Base-by-base conservation (phyloP, 176 grass and related monocot species). In the Aegilops longissima region DNA sequence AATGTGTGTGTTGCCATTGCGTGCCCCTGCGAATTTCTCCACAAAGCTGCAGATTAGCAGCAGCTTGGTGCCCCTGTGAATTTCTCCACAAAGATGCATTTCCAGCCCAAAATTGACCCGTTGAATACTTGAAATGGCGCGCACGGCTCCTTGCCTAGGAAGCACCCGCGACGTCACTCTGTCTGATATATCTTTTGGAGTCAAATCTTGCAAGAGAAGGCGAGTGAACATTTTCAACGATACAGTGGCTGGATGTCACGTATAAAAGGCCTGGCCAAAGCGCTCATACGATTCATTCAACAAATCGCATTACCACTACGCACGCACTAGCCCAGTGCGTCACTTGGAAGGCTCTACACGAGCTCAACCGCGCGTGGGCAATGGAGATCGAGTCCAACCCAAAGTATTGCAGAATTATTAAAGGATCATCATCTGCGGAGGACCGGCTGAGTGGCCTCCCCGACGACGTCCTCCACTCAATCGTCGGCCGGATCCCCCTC, bases 361-460 rank as follows among this genome's bases (percentile, higher is more conserved):
- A 27, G 40, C 12, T 52, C 24, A 52, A 52, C 21, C 23, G 36
- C 11, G 23, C 49, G 49, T 17, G 9, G 9, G 40, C 17, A 5
- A 77, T 54, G 74, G 49, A 56, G 16, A 33, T 34, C 1, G 47
- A 56, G 12, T 61, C 76, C 11, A 78, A 24, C 34, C 61, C 18
- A 31, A 85, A 21, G 56, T 76, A 35, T 44, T 24, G 75, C 25
- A 31, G 33, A 44, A 49, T 31, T 64, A 64, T 25, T 4, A 47
- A 65, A 71, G 29, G 23, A 51, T 6, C 47, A 12, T 10, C 24
- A 5, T 33, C 54, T 10, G 70, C 51, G 63, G 23, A 82, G 12
- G 90, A 93, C 64, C 70, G 77, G 70, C 88, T 93, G 61, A 93
- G 89, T 77, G 44, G 65, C 80, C 91, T 93, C 47, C 91, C 93